phyloP scores from a whole-genome alignment of 129 eudicot species.

The Centaurea solstitialis region DNA sequence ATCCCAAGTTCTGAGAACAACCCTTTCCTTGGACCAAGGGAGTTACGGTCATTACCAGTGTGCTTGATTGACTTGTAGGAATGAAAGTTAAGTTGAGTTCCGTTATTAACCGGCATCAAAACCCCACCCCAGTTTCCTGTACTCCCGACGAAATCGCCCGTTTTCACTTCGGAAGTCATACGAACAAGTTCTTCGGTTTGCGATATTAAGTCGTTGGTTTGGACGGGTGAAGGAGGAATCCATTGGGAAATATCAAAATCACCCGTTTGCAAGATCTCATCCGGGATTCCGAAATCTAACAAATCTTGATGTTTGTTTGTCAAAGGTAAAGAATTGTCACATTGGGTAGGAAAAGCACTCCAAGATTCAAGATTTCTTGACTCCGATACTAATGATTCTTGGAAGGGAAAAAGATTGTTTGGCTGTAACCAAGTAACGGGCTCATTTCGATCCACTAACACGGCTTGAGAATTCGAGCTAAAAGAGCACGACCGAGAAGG shows the following conservation, averaged over 20 bases:
- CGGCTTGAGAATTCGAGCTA: constrained; percentile 24
- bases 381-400: constrained; percentile 16
- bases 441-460: constrained; percentile 12
- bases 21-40: constrained; percentile 41
- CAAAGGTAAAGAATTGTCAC: not conserved
- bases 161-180: constrained; percentile 23
- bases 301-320: constrained; percentile 18
- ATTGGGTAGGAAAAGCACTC: constrained; percentile 8
- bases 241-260: constrained; percentile 41
- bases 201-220: constrained; percentile 33
- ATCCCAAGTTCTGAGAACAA: constrained; percentile 87
- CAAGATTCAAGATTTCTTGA: constrained; percentile 4
- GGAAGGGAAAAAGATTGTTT: constrained; percentile 28
- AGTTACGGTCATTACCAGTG: constrained; percentile 15
- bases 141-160: constrained; percentile 22
- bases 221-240: constrained; percentile 41
- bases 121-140: constrained; percentile 43
- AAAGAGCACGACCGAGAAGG: constrained; percentile 30
- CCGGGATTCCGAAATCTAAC: constrained; percentile 37
- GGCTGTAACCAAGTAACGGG: not conserved
- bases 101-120: constrained; percentile 29
- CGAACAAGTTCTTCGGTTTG: constrained; percentile 33
- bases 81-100: constrained; percentile 24
- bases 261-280: constrained; percentile 45
- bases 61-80: constrained; percentile 28